Conservation (phyloP, 768 basidiomycete genomes). For the Paxillus involutus region DNA sequence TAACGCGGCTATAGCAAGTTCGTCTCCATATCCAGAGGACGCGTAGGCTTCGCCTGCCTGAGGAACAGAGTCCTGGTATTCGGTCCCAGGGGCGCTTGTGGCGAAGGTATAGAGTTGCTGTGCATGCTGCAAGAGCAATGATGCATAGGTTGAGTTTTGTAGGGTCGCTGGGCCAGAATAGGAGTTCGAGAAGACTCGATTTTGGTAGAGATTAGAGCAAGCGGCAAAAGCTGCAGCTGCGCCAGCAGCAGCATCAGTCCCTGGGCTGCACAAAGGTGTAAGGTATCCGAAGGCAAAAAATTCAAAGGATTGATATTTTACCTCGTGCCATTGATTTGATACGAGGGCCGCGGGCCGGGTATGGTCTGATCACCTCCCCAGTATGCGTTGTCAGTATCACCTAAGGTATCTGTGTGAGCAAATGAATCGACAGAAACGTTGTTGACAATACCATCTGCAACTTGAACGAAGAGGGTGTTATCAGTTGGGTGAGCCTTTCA, state of each 20-base stretch:
- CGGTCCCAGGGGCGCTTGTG: conserved; percentile 57
- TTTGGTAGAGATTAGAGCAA: conserved; percentile 79
- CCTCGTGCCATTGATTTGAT: conserved; percentile 71
- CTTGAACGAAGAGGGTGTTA: conserved; percentile 73
- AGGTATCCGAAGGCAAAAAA: neutral
- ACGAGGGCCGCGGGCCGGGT: conserved; percentile 72
- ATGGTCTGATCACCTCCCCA: conserved; percentile 88
- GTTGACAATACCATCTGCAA: conserved; percentile 55
- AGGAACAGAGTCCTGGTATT: conserved; percentile 73
- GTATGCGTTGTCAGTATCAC: conserved; percentile 68
- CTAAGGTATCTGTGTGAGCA: conserved; percentile 33
- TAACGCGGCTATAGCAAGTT: conserved; percentile 72
- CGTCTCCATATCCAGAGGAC: conserved; percentile 72
- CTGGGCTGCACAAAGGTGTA: conserved; percentile 47
- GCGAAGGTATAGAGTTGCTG: conserved; percentile 76
- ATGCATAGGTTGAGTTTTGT: conserved; percentile 70
- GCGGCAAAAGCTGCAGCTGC: conserved; percentile 87
- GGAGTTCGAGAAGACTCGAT: conserved; percentile 51
- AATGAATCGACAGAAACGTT: neutral
- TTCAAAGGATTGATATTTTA: conserved; percentile 14
- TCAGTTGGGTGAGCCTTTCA: conserved; percentile 73
- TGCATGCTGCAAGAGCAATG: conserved; percentile 71
- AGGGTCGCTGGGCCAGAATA: conserved; percentile 65
- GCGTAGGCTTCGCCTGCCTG: conserved; percentile 61
- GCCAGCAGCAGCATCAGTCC: conserved; percentile 86